Evolutionary conservation across 345 rosid genomes (phyloP).

Genomic region (Lepidium sativum): DNA sequence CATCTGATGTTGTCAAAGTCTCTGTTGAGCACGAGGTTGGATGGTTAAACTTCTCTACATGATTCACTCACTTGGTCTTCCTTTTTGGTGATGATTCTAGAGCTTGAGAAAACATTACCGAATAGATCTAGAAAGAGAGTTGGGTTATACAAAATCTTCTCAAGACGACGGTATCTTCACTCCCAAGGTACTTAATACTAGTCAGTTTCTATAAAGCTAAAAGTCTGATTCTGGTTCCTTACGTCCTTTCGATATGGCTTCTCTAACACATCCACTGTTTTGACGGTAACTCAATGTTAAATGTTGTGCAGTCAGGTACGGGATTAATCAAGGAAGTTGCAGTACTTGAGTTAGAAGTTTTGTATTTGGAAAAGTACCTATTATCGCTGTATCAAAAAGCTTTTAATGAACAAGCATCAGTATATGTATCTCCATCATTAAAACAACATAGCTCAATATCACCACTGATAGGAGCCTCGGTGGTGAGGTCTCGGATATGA

Average conservation of each 20-base stretch:
- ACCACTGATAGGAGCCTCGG: no score
- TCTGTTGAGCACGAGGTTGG: slow-evolving; percentile 78
- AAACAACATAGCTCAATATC: not conserved
- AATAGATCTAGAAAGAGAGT: slow-evolving; percentile 64
- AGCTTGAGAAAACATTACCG: slow-evolving; percentile 75
- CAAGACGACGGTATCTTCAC: slow-evolving; percentile 26
- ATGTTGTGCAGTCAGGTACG: not conserved
- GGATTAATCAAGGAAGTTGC: slow-evolving; percentile 46
- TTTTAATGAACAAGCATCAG: slow-evolving; percentile 56
- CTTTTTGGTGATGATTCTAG: slow-evolving; percentile 41
- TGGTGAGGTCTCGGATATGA: no score
- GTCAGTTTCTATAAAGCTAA: no score
- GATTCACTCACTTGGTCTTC: not conserved
- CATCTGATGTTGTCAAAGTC: slow-evolving; percentile 25
- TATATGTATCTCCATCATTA: slow-evolving; percentile 38
- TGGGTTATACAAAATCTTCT: slow-evolving; percentile 50
- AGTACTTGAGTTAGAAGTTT: slow-evolving; percentile 77
- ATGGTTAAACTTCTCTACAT: not conserved
- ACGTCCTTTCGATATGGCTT: no score
- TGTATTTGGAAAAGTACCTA: slow-evolving; percentile 81
- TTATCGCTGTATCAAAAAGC: slow-evolving; percentile 72
- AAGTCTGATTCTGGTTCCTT: no score
- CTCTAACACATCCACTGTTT: no score
- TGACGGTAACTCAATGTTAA: no score
- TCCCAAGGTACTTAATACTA: slow-evolving; percentile 11